A percentile compares a stretch with the other conserved stretches of the same genome.
Conservation (phyloP, 148 eudicot genomes). For the Chenopodium formosanum region DNA sequence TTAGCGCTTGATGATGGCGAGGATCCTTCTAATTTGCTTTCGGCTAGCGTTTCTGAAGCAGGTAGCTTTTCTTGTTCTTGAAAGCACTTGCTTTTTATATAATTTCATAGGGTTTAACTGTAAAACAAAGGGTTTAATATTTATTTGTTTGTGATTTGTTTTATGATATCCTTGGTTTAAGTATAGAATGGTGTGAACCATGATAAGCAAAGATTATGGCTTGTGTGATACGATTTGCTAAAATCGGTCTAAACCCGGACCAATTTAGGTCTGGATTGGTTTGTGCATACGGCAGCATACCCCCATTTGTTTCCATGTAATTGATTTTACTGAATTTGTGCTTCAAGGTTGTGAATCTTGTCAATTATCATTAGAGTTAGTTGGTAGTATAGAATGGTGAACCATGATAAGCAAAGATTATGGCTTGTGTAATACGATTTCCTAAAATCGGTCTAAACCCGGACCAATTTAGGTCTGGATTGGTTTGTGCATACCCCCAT, state of each 20-base stretch:
- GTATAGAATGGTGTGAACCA: no score
- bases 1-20: slow-evolving; percentile 28
- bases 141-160: no score
- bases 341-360: background rate
- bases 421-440: background rate
- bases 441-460: no score
- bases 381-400: background rate
- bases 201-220: no score
- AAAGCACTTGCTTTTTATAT: background rate
- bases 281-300: background rate
- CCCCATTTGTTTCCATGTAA: no score
- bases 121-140: no score
- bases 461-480: no score
- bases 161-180: no score
- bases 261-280: background rate
- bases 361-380: background rate
- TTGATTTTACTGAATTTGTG: background rate
- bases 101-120: background rate
- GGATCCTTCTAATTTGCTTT: slow-evolving; percentile 12
- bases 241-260: no score
- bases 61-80: slow-evolving; percentile 3
- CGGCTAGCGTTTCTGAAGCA: background rate
- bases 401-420: no score
- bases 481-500: background rate
- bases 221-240: background rate